Evolutionary conservation across 2,329 filamentous ascomycete genomes (phyloP), one percentile per base, ranked within the genome.

Genomic region (Plectosphaerella sp.): DNA sequence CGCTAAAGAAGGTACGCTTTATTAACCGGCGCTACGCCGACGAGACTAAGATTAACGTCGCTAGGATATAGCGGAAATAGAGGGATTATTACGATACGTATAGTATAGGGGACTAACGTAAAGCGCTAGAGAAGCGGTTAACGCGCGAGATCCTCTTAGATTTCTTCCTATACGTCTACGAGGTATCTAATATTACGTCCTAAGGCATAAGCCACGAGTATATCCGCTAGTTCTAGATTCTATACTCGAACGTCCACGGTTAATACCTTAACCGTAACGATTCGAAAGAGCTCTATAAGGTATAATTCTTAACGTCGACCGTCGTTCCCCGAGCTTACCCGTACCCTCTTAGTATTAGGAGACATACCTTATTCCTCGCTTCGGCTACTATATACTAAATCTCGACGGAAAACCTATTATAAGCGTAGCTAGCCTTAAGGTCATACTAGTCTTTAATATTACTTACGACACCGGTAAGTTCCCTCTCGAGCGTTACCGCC

Each of bases 391-490:
- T 15, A 41, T 54, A 9, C 60, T 54, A 1, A 66, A 65, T 42
- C 57, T 58, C 14, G 20, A 62, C 45, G 48, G 57, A 15, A 64
- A 65, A 53, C 57, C 50, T 16, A 60, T 66, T 6, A 51, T 63
- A 5, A 58, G 59, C 35, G 49, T 55, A 2, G 48, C 61, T 41
- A 55, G 55, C 48, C 50, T 65, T 5, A 45, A 53, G 16, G 49
- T 58, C 8, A 57, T 69, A 14, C 51, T 63, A 2, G 60, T 45
- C 1, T 67, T 66, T 12, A 69, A 68, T 33, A 64, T 67, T 25
- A 47, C 50, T 1, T 67, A 64, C 48, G 45, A 69, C 45, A 61
- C 48, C 0, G 51, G 54, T 15, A 57, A 63, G 39, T 64, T 66
- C 50, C 47, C 50, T 8, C 51, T 37, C 25, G 51, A 66, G 52